Evolutionary conservation across 257 asterid genomes (phyloP), one percentile per base, ranked within the genome.

Genomic region (Gentiana dahurica): DNA sequence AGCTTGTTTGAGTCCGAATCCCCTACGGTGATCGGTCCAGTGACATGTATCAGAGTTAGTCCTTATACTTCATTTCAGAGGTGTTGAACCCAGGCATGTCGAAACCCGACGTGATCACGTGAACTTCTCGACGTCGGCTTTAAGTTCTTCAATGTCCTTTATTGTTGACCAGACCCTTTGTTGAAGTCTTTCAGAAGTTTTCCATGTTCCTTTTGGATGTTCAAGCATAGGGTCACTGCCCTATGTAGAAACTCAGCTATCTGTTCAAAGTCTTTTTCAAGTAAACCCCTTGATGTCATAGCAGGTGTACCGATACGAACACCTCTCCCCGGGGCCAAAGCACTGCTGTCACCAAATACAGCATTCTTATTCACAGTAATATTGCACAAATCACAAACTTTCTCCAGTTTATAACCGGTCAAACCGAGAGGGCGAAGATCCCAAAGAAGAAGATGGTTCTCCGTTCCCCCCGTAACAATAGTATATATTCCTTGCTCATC

Each of bases 281-380:
- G 98, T 73, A 91, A 75, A 24, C 98, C 98, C 79, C 96, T 79
- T 0, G 98, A 87, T 55, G 96, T 91, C 98, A 87, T 87, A 63
- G 95, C 96, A 0, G 96, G 97, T 66, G 97, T 54, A 72, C 97
- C 97, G 34, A 89, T 80, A 71, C 95, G 97, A 77, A 89, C 97
- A 13, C 95, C 95, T 65, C 98, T 15, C 24, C 97, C 97, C 52
- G 97, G 97, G 59, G 95, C 83, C 68, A 89, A 73, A 7, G 95
- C 97, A 63, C 95, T 86, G 82, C 97, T 89, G 79, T 89, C 97
- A 60, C 97, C 95, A 70, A 89, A 89, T 49, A 87, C 96, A 50
- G 95, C 98, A 66, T 91, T 91, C 84, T 87, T 91, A 81, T 87
- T 91, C 10, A 91, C 95, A 55, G 98, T 87, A 68, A 91, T 91